A percentile compares a stretch with the other conserved stretches of the same genome.
Conservation (phyloP, 345 rosid genomes). For the Melastoma malabathricum region DNA sequence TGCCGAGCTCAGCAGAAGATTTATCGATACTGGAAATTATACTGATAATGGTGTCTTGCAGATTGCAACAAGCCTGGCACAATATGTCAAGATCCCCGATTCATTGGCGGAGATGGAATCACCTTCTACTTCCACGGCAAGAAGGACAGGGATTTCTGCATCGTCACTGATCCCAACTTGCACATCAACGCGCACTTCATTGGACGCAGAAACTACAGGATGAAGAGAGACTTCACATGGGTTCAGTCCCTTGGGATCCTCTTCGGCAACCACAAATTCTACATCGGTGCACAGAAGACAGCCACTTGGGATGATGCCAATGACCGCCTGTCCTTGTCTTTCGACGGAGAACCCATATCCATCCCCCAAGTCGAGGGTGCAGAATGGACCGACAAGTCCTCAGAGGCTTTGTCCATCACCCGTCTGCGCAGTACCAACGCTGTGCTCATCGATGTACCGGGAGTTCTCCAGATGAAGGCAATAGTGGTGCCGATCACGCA, state of each 20-base stretch:
- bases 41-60: too few species aligned
- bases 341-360: constrained; percentile 2
- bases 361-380: constrained; percentile 4
- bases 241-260: constrained; percentile 12
- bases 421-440: constrained; percentile 1
- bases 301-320: constrained; percentile 6
- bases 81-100: constrained; percentile 17
- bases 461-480: constrained; percentile 6
- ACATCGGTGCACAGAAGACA: constrained; percentile 7
- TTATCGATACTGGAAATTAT: too few species aligned
- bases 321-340: constrained; percentile 2
- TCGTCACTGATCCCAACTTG: constrained; percentile 13
- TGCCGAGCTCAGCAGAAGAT: too few species aligned
- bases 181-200: constrained; percentile 21
- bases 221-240: constrained; percentile 19
- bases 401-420: not conserved
- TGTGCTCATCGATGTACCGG: not conserved
- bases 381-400: not conserved
- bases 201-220: constrained; percentile 9
- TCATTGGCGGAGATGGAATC: constrained; percentile 18
- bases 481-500: constrained; percentile 6
- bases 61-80: too few species aligned
- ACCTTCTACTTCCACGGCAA: constrained; percentile 21
- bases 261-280: constrained; percentile 10
- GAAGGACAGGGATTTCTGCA: constrained; percentile 17